These are phyloP conservation scores for Colletotrichum tanaceti DNA, from an alignment of 2,329 filamentous ascomycete species.

Conservation along the genomic window DNA sequence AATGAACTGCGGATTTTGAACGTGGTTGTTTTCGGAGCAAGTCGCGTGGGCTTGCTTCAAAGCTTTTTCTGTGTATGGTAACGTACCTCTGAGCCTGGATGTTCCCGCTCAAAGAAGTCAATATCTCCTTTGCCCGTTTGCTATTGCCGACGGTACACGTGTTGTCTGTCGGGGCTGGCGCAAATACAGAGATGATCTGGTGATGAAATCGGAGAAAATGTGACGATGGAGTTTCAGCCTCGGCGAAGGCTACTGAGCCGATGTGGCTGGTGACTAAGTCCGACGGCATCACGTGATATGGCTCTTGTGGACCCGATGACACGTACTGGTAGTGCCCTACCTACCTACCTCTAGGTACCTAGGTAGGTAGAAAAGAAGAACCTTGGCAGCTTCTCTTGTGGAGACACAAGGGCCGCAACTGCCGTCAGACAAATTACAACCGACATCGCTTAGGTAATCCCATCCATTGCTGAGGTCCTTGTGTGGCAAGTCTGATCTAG, in stretches of 20 bases:
- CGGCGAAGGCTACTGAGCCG: conserved; percentile 12
- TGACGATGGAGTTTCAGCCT: conserved; percentile 28
- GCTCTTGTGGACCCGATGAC: neutral
- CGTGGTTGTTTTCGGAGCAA: conserved; percentile 8
- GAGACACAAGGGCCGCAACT: conserved; percentile 7
- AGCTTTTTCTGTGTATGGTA: conserved; percentile 45
- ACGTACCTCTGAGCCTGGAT: conserved; percentile 64
- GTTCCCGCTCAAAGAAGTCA: conserved; percentile 50
- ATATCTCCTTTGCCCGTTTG: conserved; percentile 25
- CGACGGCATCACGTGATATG: neutral
- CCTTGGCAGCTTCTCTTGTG: conserved; percentile 4
- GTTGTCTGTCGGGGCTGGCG: conserved; percentile 15
- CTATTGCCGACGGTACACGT: conserved; percentile 15
- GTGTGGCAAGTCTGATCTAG: conserved; percentile 18
- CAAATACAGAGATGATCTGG: conserved; percentile 27
- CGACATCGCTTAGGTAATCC: conserved; percentile 22
- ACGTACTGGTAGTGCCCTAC: no score
- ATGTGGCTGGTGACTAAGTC: conserved; percentile 24
- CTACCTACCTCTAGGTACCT: no score
- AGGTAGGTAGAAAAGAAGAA: no score
- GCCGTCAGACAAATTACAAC: conserved; percentile 8
- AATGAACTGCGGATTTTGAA: conserved; percentile 55
- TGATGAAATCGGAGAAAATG: conserved; percentile 16
- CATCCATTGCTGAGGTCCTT: conserved; percentile 23
- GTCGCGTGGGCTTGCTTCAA: conserved; percentile 29